These are phyloP conservation scores for Gossypium armourianum DNA, from an alignment of 441 rosid species.

Conservation along the genomic window DNA sequence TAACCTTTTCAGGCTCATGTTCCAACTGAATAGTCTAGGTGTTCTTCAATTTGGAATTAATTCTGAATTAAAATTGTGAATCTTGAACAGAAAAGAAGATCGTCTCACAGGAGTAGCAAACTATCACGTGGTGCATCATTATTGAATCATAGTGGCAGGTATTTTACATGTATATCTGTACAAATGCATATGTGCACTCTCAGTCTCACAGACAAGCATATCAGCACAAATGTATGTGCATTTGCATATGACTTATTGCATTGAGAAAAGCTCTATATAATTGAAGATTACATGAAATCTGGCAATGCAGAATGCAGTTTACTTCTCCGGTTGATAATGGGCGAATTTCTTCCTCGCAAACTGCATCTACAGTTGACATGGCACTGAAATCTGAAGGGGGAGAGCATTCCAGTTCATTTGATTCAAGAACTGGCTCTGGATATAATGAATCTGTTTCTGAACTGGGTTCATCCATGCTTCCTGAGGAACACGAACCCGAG, in stretches of 20 bases:
- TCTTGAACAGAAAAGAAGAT: slow-evolving; percentile 59
- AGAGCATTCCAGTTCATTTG: slow-evolving; percentile 46
- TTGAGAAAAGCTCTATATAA: slow-evolving; percentile 18
- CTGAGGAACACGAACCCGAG: slow-evolving; percentile 36
- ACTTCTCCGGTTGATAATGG: slow-evolving; percentile 39
- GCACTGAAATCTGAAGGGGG: slow-evolving; percentile 41
- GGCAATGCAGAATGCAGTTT: slow-evolving; percentile 44
- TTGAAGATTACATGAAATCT: slow-evolving; percentile 20
- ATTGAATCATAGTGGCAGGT: slow-evolving; percentile 58
- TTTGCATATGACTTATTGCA: neutral
- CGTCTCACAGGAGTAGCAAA: slow-evolving; percentile 47
- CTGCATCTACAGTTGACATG: slow-evolving; percentile 45
- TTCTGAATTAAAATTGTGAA: slow-evolving; percentile 16
- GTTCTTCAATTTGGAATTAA: slow-evolving; percentile 4
- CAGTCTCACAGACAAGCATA: neutral
- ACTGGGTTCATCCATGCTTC: slow-evolving; percentile 33
- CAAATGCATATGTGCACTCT: neutral
- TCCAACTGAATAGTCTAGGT: neutral
- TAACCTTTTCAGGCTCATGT: neutral
- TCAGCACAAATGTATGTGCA: neutral
- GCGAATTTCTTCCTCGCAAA: slow-evolving; percentile 40
- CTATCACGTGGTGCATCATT: slow-evolving; percentile 37
- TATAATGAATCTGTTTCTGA: slow-evolving; percentile 47
- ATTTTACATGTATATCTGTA: slow-evolving; percentile 12
- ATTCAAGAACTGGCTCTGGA: slow-evolving; percentile 55